Base-by-base conservation (phyloP, 2,329 filamentous ascomycete species). In the Trichoderma cornu-damae region DNA sequence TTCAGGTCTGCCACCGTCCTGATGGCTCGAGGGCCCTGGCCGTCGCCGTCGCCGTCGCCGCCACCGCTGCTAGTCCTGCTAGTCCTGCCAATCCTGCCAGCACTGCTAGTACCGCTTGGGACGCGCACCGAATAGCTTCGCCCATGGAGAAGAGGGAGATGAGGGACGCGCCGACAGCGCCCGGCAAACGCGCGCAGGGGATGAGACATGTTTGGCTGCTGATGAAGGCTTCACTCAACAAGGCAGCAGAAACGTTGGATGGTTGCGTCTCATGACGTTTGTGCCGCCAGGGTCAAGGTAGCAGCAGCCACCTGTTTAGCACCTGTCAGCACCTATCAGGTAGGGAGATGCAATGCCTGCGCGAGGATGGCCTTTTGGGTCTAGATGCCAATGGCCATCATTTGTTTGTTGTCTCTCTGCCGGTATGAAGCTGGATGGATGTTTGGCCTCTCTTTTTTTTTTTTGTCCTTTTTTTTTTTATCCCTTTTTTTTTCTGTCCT, bases 1-100 rank as follows among this genome's bases (percentile, higher is more conserved):
- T 87, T 77, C 9, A 88, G 73, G 53, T 77, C 75, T n/a, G 83
- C 79, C 40, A 86, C 68, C 1, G 79, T 77, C 52, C 65, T 71
- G 59, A 78, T 71, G 58, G 71, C 63, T 43, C 63, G 66, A 62
- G 65, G 66, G 26, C 59, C 53, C 48, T 67, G 44, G 16, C 48
- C 34, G 22, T 28, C 61, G 16, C 32, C 40, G 30, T 24, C 47
- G 38, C 28, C 28, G 9, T 30, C 28, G n/a, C n/a, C n/a, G n/a
- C n/a, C n/a, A n/a, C n/a, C n/a, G n/a, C n/a, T n/a, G n/a, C n/a
- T n/a, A n/a, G n/a, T n/a, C n/a, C n/a, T n/a, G n/a, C n/a, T n/a
- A n/a, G n/a, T n/a, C n/a, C n/a, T n/a, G n/a, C n/a, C n/a, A n/a
- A 9, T 11, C 6, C 12, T 11, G 32, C 32, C 32, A 14, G 2